These are phyloP conservation scores for Penicilliopsis zonata DNA, from an alignment of 495 filamentous ascomycete genomes.

Conservation along the genomic window DNA sequence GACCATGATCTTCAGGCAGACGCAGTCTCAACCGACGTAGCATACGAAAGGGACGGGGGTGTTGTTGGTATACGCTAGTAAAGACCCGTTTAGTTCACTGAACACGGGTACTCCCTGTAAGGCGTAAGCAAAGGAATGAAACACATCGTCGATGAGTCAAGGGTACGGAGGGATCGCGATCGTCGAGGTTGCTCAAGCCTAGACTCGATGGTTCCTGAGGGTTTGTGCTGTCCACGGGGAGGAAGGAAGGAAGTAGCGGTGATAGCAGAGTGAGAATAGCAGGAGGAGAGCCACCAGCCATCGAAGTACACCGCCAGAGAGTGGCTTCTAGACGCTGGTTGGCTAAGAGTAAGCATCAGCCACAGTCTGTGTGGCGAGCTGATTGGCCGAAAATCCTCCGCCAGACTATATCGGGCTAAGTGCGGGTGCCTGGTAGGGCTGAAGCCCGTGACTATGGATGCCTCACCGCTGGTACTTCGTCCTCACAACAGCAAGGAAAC, in stretches of 20 bases:
- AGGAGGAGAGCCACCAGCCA: not conserved
- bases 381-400: not conserved
- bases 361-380: not conserved
- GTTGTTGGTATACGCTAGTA: no score
- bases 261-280: not conserved
- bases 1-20: no score
- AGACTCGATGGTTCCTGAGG: not conserved
- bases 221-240: not conserved
- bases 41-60: no score
- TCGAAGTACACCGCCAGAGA: not conserved
- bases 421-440: slow-evolving; percentile 1
- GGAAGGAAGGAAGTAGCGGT: not conserved
- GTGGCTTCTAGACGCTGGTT: not conserved
- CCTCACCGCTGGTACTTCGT: not conserved
- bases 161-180: no score
- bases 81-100: no score
- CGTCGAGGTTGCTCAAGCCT: no score
- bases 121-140: no score
- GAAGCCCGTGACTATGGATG: not conserved
- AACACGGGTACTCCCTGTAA: no score
- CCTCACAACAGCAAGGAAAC: not conserved
- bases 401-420: not conserved
- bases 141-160: no score
- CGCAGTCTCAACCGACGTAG: no score
- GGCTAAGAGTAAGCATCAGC: no score